These are phyloP conservation scores for Solanum clarkiae DNA, from an alignment of 257 asterid genomes.

Conservation along the genomic window DNA sequence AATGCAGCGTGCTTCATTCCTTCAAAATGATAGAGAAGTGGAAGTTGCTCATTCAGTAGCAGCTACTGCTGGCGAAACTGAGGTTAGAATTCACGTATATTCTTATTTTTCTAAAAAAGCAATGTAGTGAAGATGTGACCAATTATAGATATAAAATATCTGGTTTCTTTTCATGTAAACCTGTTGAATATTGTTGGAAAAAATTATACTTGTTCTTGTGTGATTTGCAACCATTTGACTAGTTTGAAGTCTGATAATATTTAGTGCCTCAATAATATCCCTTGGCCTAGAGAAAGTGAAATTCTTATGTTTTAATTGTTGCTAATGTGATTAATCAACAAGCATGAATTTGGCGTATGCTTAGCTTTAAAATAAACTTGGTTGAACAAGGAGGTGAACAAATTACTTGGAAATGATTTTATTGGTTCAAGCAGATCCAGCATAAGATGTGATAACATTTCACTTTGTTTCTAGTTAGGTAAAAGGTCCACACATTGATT, in stretches of 20 bases:
- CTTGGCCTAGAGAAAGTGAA: not conserved
- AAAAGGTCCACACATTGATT: not conserved
- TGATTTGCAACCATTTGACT: not conserved
- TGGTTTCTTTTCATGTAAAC: not conserved
- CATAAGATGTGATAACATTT: not conserved
- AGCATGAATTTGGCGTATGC: not conserved
- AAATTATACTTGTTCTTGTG: not conserved
- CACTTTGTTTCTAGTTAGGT: not conserved
- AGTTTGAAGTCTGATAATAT: not conserved
- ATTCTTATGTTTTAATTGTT: not conserved
- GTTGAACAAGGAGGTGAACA: not conserved
- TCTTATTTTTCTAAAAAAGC: not conserved
- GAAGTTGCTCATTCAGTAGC: conserved; percentile 96
- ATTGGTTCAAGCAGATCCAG: not conserved
- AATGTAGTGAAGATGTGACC: not conserved
- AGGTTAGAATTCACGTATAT: conserved; percentile 32
- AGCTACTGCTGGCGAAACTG: conserved; percentile 86
- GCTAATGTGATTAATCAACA: not conserved
- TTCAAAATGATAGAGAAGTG: conserved; percentile 80
- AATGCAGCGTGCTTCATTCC: conserved; percentile 77
- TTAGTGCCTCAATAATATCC: not conserved
- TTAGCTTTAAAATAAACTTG: not conserved
- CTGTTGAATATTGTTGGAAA: not conserved
- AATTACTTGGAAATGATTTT: not conserved
- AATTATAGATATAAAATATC: not conserved